Base-by-base conservation (phyloP, 371 early-diverging fungal genomes). In the Haplosporangium sp. region DNA sequence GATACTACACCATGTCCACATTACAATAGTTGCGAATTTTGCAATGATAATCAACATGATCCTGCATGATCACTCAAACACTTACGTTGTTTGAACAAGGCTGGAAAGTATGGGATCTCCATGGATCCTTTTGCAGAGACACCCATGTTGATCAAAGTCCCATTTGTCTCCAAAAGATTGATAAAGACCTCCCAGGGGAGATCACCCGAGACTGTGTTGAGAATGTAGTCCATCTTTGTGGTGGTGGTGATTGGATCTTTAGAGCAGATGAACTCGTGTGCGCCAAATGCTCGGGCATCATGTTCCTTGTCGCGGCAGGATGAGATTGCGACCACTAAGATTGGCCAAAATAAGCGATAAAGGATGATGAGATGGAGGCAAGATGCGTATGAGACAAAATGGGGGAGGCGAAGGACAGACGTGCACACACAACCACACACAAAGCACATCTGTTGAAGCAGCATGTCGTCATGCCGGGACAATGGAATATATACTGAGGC, bases 281-380 rank as follows among this genome's bases (percentile, higher is more conserved):
- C 94, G 37, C 93, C 95, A 60, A 94, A 89, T n/a, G 77, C 57
- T 16, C 81, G 55, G 12, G 90, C 88, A 58, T 93, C 92, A 38
- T 84, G 84, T 65, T 87, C 84, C 80, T 94, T 94, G 64, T 67
- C 74, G 45, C 64, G 64, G 8, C 52, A 69, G 0, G 69, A 45
- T 20, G 74, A 74, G 36, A 74, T 68, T 2, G 74, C 74, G 21
- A 82, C 74, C 54, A 76, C 75, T 56, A 74, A 56, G 51, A 45
- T 11, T 45, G 2, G 45, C 2, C 1, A 29, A 29, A 29, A 29
- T 1, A 29, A 29, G 29, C 29, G 29, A 29, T 29, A 4, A 29
- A 29, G 29, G 29, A 29, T 29, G 29, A 29, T 29, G 29, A 29
- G 29, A 29, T 29, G 29, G 29, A 29, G 29, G 29, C 29, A 29